Percentiles rank a stretch among this genome's conserved stretches.
These are phyloP conservation scores for Annulohypoxylon nitens DNA, from an alignment of 495 filamentous ascomycete genomes.

Conservation along the genomic window DNA sequence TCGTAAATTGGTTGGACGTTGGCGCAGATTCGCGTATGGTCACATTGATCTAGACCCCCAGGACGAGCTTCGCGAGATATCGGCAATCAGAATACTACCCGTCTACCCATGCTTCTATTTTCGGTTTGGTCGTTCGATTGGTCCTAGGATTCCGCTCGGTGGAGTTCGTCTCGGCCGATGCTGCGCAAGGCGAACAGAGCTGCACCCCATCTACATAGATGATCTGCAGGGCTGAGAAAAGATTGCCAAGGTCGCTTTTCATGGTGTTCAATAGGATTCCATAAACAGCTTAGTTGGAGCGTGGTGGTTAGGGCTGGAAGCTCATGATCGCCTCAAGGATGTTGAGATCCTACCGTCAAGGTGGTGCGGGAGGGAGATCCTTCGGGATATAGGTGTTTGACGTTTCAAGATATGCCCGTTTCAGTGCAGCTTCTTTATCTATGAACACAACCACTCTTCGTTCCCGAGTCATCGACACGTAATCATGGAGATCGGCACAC, in stretches of 20 bases:
- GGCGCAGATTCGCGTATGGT: conserved; percentile 14
- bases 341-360: conserved; percentile 17
- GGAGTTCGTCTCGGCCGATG: conserved; percentile 14
- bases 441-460: conserved; percentile 17
- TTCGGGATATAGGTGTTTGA: conserved; percentile 23
- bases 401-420: conserved; percentile 43
- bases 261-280: conserved; percentile 2
- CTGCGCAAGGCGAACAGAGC: conserved; percentile 25
- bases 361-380: conserved; percentile 26
- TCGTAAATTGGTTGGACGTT: not conserved
- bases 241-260: conserved; percentile 6
- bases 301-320: conserved; percentile 10
- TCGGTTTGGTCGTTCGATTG: conserved; percentile 19
- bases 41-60: not conserved
- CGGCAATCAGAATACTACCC: not conserved
- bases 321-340: conserved; percentile 13
- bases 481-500: conserved; percentile 33
- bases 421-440: conserved; percentile 41
- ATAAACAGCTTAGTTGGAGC: conserved; percentile 1
- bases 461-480: conserved; percentile 29
- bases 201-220: conserved; percentile 23
- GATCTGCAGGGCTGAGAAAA: conserved; percentile 29
- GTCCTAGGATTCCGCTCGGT: conserved; percentile 9
- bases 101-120: conserved; percentile 21
- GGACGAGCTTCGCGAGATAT: not conserved